Conservation (phyloP, 768 basidiomycete species). For the Xerocomus potaroensis region DNA sequence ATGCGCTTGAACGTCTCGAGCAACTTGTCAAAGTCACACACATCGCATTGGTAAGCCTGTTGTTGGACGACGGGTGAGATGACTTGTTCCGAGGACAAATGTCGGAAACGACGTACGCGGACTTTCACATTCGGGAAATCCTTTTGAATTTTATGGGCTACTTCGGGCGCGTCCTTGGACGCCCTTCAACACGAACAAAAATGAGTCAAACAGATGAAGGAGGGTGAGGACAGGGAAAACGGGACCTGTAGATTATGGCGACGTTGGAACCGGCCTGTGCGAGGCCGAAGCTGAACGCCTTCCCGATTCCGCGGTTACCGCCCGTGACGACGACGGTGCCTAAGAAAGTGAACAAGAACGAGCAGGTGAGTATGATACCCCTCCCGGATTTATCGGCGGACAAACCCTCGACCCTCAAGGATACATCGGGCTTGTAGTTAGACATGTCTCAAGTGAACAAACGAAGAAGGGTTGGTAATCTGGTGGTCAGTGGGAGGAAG, state of each 20-base stretch:
- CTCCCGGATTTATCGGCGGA: background rate
- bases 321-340: constrained; percentile 56
- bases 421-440: background rate
- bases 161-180: constrained; percentile 44
- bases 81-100: too few relatives aligned
- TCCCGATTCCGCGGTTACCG: constrained; percentile 59
- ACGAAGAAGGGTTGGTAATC: constrained; percentile 3
- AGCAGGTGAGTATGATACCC: background rate
- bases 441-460: constrained; percentile 11
- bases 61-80: too few relatives aligned
- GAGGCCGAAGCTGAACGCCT: constrained; percentile 48
- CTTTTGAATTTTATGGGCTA: constrained; percentile 43
- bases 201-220: too few relatives aligned
- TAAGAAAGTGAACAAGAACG: constrained; percentile 15
- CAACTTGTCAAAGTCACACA: constrained; percentile 43
- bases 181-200: too few relatives aligned
- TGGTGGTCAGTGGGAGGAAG: background rate
- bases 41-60: constrained; percentile 64
- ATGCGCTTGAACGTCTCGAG: constrained; percentile 44
- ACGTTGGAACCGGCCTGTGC: constrained; percentile 54
- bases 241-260: constrained; percentile 56
- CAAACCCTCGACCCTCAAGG: constrained; percentile 30
- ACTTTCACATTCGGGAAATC: constrained; percentile 44
- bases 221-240: background rate
- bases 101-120: constrained; percentile 10